Conservation (phyloP, 2,329 filamentous ascomycete genomes). For the Calycina herbarum region DNA sequence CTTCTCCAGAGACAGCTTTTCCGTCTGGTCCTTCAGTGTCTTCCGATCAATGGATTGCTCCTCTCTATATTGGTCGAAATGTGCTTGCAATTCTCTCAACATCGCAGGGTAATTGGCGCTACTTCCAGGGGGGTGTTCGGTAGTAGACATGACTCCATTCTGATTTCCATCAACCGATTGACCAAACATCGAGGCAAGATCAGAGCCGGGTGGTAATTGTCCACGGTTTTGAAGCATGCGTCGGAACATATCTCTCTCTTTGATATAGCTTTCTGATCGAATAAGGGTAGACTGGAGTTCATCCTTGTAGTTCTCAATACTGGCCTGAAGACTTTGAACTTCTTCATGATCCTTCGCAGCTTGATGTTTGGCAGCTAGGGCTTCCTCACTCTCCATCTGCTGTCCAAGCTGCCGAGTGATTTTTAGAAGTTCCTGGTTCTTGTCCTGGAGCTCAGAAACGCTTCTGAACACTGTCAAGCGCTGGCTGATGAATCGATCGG, state of each 20-base stretch:
- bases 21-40: conserved; percentile 81
- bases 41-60: conserved; percentile 80
- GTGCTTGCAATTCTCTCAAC: conserved; percentile 81
- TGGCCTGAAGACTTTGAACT: conserved; percentile 69
- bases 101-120: conserved; percentile 72
- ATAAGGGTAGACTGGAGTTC: conserved; percentile 80
- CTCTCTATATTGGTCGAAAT: conserved; percentile 86
- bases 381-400: conserved; percentile 89
- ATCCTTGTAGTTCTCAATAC: conserved; percentile 77
- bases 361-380: conserved; percentile 64
- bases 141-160: conserved; percentile 56
- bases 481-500: conserved; percentile 84
- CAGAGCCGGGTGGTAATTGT: conserved; percentile 56
- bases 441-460: conserved; percentile 78
- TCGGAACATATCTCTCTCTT: conserved; percentile 96
- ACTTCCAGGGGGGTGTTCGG: conserved; percentile 53
- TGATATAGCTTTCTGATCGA: conserved; percentile 88
- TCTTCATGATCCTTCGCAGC: conserved; percentile 67
- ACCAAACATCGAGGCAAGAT: conserved; percentile 69
- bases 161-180: conserved; percentile 62
- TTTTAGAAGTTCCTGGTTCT: conserved; percentile 81
- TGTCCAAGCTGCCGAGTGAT: conserved; percentile 83
- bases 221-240: conserved; percentile 83
- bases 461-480: conserved; percentile 89
- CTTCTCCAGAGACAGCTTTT: conserved; percentile 79